These are phyloP conservation scores for Fusarium proliferatum DNA, from an alignment of 2,329 filamentous ascomycete genomes.

Conservation along the genomic window DNA sequence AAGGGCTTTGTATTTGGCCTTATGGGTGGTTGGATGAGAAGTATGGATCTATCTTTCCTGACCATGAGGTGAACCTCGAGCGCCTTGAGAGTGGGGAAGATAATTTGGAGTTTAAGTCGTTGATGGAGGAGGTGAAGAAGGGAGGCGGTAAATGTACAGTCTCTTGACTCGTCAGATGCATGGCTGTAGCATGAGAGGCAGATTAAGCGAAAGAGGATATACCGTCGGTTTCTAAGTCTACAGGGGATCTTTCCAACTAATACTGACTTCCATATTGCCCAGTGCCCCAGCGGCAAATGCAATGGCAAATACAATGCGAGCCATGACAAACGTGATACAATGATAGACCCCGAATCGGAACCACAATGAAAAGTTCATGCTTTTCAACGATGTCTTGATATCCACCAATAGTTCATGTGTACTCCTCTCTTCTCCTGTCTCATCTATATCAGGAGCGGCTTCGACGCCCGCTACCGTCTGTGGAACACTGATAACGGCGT, in stretches of 20 bases:
- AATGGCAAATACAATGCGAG: background rate
- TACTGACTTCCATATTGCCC: background rate
- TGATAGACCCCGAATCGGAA: background rate
- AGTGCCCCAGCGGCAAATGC: background rate
- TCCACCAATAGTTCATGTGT: background rate
- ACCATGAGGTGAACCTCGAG: background rate
- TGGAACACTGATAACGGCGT: background rate
- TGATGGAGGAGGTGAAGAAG: background rate
- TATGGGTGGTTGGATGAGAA: background rate
- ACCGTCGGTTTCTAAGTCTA: background rate
- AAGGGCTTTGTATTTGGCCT: slow-evolving; percentile 3
- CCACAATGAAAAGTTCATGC: background rate
- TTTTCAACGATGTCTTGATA: background rate
- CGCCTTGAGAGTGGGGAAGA: background rate
- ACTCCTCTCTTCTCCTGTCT: background rate
- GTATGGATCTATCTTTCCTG: background rate
- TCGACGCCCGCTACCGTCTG: background rate
- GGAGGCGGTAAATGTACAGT: background rate
- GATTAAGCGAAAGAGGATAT: background rate
- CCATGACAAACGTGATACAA: background rate
- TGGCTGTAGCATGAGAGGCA: background rate
- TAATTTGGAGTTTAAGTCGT: background rate
- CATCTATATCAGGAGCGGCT: background rate
- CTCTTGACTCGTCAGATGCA: background rate
- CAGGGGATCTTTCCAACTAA: background rate